Evolutionary conservation across 441 rosid genomes (phyloP), one percentile per base, ranked within the genome.

Genomic region (Melastoma candidum): DNA sequence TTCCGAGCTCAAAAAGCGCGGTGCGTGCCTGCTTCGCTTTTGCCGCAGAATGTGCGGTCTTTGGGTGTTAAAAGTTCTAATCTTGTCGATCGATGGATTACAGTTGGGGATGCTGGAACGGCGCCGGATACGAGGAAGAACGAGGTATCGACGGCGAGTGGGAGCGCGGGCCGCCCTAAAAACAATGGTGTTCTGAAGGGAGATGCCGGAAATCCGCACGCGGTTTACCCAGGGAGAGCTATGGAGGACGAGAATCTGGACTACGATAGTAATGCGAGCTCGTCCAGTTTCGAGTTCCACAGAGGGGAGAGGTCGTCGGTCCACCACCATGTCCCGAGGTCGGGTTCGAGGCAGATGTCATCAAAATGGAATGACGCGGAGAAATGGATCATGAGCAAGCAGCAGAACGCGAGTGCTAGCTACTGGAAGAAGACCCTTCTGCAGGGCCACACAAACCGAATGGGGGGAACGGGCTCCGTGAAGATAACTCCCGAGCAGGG

Each of bases 331-430:
- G 54, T 68, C 47, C 36, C 80, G 3, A 78, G 88, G 58, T 79
- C 82, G 44, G 73, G 77, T 51, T 71, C 84, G 0, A 79, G 96
- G 61, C 85, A 87, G 11, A 74, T 81, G 65, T 74, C 97, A 2
- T 93, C 97, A 1, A 87, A 93, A 72, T 93, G 99, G 97, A 83
- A 90, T 44, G 96, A 93, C 69, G 99, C 99, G 0, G 97, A 93
- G 82, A 93, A 93, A 68, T 93, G 99, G 99, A 84, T 93, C 48
- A 68, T 84, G 77, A 86, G 65, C 57, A 83, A 76, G 71, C 96
- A 86, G 7, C 5, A 29, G 66, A 82, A 69, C 61, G 17, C 68
- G 49, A 77, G 73, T 53, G 67, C 57, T 39, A 67, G 60, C 58
- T 48, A 64, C 65, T 64, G 74, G 27, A 84, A 79, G 73, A 93